These are phyloP conservation scores for Oryza meridionalis DNA, from an alignment of 176 grass and related monocot species.

Conservation along the genomic window DNA sequence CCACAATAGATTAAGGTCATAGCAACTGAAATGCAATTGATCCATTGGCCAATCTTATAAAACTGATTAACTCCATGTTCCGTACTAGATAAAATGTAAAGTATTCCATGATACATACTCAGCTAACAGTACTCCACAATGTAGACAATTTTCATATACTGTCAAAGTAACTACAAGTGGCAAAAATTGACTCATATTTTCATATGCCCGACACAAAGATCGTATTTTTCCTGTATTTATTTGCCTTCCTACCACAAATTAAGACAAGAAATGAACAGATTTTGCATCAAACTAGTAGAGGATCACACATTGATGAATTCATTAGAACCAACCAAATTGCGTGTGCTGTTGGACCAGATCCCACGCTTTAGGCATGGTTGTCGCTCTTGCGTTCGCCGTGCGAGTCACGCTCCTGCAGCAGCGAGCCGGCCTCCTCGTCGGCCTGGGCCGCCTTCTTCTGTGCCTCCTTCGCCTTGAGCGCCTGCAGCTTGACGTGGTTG, in stretches of 20 bases:
- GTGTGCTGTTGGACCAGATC: slow-evolving; percentile 32
- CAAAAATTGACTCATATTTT: slow-evolving; percentile 14
- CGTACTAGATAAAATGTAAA: neutral
- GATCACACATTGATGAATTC: slow-evolving; percentile 36
- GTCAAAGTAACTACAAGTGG: slow-evolving; percentile 2
- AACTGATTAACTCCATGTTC: neutral
- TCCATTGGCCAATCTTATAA: neutral
- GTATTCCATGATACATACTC: neutral
- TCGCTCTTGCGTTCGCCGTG: slow-evolving; percentile 65
- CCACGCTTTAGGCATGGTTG: slow-evolving; percentile 45
- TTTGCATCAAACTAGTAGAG: slow-evolving; percentile 42
- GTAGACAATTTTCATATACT: neutral
- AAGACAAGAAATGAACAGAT: slow-evolving; percentile 47
- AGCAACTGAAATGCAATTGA: neutral
- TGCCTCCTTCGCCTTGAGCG: slow-evolving; percentile 93
- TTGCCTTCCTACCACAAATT: slow-evolving; percentile 50
- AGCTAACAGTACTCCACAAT: neutral
- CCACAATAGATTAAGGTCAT: neutral
- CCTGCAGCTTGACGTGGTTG: slow-evolving; percentile 95
- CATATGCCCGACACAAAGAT: slow-evolving; percentile 47
- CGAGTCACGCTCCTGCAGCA: slow-evolving; percentile 70
- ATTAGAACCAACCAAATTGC: slow-evolving; percentile 29
- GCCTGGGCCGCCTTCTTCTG: slow-evolving; percentile 87
- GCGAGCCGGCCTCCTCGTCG: slow-evolving; percentile 73
- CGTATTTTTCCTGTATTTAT: slow-evolving; percentile 46